Evolutionary conservation across 2,329 filamentous ascomycete species (phyloP).

Genomic region (Fusarium xyrophilum): DNA sequence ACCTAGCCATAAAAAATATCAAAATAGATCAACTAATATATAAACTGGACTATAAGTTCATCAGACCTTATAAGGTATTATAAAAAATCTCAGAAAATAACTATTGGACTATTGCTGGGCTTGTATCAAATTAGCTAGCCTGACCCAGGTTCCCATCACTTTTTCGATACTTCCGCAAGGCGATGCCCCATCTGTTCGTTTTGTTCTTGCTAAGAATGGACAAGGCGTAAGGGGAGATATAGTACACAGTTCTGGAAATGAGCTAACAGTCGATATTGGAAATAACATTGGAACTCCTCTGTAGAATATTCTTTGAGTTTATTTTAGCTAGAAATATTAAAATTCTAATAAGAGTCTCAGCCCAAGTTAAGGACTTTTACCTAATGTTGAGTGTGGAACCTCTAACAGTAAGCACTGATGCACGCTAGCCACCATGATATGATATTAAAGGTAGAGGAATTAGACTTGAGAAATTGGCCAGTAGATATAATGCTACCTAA

Average conservation of each 20-base stretch:
- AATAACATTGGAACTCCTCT: not conserved
- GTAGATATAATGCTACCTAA: no score
- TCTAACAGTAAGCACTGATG: no score
- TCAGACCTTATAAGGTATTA: no score
- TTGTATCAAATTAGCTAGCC: accelerated
- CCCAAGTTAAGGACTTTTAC: no score
- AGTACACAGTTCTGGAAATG: not conserved
- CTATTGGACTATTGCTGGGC: not conserved
- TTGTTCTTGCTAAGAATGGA: not conserved
- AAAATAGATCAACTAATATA: no score
- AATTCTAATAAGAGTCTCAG: accelerated
- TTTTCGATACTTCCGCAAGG: not conserved
- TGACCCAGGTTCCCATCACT: not conserved
- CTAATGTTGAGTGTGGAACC: no score
- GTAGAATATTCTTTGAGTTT: not conserved
- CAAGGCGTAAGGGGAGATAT: not conserved
- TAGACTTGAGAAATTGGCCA: no score
- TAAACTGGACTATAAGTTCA: no score
- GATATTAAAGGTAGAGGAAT: no score
- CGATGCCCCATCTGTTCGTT: not conserved
- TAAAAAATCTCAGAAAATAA: no score
- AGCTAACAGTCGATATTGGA: not conserved
- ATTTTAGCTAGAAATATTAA: not conserved
- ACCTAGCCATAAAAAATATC: no score
- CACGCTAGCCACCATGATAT: no score